Evolutionary conservation across 176 grass and related monocot species (phyloP), one percentile per base, ranked within the genome.

Genomic region (Rhynchospora breviuscula): DNA sequence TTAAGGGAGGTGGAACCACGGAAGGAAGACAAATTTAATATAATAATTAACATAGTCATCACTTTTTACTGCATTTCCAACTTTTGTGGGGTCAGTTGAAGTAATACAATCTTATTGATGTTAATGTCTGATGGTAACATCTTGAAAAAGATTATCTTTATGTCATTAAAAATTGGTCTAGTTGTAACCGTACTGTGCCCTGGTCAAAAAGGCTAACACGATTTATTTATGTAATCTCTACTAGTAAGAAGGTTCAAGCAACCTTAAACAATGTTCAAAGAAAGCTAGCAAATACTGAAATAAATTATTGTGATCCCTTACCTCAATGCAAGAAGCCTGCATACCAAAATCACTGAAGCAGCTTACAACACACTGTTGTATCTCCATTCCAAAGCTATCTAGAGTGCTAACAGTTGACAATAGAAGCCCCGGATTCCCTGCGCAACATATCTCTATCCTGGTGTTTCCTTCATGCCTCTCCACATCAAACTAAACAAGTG

Each of bases 291-390:
- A 8, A 15, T 62, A 13, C 8, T 17, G 15, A 18, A 73, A 73
- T 47, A 75, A 14, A 19, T 81, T 23, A 56, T 5, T 47, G n/a
- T 44, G 62, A 22, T 44, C 49, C 54, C 85, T 86, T 86, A 97
- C 91, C 75, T 91, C 85, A 77, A 83, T 85, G 84, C 93, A 93
- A 72, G 89, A 89, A 76, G 89, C 93, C 26, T 91, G 91, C 91
- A 97, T 91, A 44, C n/a, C 83, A 47, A 97, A 97, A 80, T 97
- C 93, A 51, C 84, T 80, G 91, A 97, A 97, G 78, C 91, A 97
- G 70, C 93, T 97, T 26, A 86, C 84, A 1, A 91, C 89, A 70
- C 93, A 97, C 81, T 93, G 93, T 78, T 93, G 86, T 14, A 97
- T 97, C 79, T 88, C 89, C 78, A 93, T 47, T 7, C 91, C 91